Evolutionary conservation across 768 basidiomycete species (phyloP).

Genomic region (Phaffia tasmanica): DNA sequence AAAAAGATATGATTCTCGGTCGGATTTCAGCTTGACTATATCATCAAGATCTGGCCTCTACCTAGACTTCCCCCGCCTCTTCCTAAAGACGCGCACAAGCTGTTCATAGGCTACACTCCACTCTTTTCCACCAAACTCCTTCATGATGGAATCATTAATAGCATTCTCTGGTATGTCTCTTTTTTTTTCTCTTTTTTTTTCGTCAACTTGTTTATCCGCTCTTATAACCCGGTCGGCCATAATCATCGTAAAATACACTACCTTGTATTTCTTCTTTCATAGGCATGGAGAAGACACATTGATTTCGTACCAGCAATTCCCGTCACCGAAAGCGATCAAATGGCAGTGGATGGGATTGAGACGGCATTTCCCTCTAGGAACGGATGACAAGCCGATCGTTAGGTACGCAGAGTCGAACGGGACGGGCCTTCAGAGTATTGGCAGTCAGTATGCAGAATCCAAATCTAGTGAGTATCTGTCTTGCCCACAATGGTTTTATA

Average conservation of each 20-base stretch:
- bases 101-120: slow-evolving; percentile 9
- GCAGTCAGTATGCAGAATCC: background rate
- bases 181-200: background rate
- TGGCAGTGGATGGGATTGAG: slow-evolving; percentile 19
- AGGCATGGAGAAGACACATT: slow-evolving; percentile 21
- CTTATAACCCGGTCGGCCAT: too few species aligned
- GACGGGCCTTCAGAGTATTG: background rate
- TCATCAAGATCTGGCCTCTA: slow-evolving; percentile 24
- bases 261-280: background rate
- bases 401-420: slow-evolving; percentile 10
- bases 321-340: slow-evolving; percentile 3
- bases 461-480: background rate
- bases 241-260: background rate
- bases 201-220: background rate
- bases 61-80: slow-evolving; percentile 13
- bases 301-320: slow-evolving; percentile 1
- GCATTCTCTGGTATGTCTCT: slow-evolving; percentile 13
- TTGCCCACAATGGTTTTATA: background rate
- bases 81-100: background rate
- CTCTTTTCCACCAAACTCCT: slow-evolving; percentile 17
- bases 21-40: slow-evolving; percentile 13
- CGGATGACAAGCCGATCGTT: background rate
- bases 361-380: slow-evolving; percentile 12
- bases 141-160: slow-evolving; percentile 14
- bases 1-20: background rate